Evolutionary conservation across 108 stramenopile species (phyloP).

Genomic region (Cyclotella choctawhatcheeana): DNA sequence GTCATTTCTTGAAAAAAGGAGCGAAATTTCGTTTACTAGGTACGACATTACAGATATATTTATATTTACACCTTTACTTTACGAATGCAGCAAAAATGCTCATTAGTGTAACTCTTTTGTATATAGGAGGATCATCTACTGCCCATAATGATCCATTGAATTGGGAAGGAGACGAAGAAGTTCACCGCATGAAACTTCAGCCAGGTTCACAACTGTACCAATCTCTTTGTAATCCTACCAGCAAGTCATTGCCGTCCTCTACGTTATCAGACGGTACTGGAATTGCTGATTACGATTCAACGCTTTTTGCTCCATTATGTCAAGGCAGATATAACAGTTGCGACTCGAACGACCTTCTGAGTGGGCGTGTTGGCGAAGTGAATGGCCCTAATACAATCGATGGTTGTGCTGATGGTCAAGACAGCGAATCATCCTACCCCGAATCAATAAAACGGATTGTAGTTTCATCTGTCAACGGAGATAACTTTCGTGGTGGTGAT

Average conservation of each 20-base stretch:
- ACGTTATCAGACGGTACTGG: slow-evolving; percentile 15
- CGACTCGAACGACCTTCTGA: slow-evolving; percentile 22
- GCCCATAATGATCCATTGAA: slow-evolving; percentile 11
- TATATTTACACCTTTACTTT: not conserved
- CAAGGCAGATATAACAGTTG: slow-evolving; percentile 20
- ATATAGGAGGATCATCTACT: slow-evolving; percentile 1
- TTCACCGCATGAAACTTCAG: slow-evolving; percentile 13
- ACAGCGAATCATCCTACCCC: not conserved
- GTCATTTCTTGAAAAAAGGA: slow-evolving; percentile 42
- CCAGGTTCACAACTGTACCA: slow-evolving; percentile 23
- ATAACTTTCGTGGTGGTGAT: slow-evolving; percentile 22
- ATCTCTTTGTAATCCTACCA: slow-evolving; percentile 25
- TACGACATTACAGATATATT: too few relatives aligned
- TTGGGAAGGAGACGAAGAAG: slow-evolving; percentile 28
- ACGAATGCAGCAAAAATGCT: not conserved
- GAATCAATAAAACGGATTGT: slow-evolving; percentile 27
- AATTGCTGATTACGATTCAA: slow-evolving; percentile 8
- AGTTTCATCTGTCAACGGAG: slow-evolving; percentile 18
- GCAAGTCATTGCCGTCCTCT: slow-evolving; percentile 1
- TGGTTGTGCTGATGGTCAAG: slow-evolving; percentile 21
- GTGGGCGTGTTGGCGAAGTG: not conserved
- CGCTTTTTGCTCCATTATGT: slow-evolving; percentile 22
- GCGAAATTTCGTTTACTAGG: slow-evolving; percentile 32
- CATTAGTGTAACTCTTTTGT: not conserved
- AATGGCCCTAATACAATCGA: slow-evolving; percentile 37